These are phyloP conservation scores for Candida frijolesensis DNA, from an alignment of 1,139 yeast genomes.

Conservation along the genomic window DNA sequence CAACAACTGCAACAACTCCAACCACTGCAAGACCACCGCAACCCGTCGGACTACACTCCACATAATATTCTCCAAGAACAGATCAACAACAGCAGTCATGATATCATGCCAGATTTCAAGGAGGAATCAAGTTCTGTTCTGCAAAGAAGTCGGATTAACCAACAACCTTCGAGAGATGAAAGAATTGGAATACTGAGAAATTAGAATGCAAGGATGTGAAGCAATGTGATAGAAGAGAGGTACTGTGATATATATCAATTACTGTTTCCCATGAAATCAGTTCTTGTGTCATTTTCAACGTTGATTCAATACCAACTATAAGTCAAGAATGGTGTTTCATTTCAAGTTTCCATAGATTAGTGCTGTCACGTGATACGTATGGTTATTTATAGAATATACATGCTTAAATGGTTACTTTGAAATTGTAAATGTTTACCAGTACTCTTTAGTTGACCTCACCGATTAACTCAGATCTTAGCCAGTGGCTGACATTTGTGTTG, in stretches of 20 bases:
- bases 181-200: constrained; percentile 21
- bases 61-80: constrained; percentile 21
- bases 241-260: too few relatives aligned
- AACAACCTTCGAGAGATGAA: constrained; percentile 19
- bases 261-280: too few relatives aligned
- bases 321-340: neutral
- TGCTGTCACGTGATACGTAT: neutral
- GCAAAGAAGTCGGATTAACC: constrained; percentile 4
- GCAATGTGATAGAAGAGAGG: neutral
- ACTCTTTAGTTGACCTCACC: neutral
- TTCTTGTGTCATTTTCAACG: too few relatives aligned
- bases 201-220: neutral
- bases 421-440: too few relatives aligned
- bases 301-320: too few relatives aligned
- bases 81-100: constrained; percentile 16
- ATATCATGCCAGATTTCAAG: constrained; percentile 14
- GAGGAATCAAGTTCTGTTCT: constrained; percentile 11
- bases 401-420: neutral
- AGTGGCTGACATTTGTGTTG: neutral
- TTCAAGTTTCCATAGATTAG: neutral
- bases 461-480: neutral
- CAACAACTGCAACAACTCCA: constrained; percentile 8
- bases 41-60: constrained; percentile 7
- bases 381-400: neutral
- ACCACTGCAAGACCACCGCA: constrained; percentile 5